phyloP scores from a whole-genome alignment of 2,329 filamentous ascomycete genomes.

The Pestalotiopsis sp. region DNA sequence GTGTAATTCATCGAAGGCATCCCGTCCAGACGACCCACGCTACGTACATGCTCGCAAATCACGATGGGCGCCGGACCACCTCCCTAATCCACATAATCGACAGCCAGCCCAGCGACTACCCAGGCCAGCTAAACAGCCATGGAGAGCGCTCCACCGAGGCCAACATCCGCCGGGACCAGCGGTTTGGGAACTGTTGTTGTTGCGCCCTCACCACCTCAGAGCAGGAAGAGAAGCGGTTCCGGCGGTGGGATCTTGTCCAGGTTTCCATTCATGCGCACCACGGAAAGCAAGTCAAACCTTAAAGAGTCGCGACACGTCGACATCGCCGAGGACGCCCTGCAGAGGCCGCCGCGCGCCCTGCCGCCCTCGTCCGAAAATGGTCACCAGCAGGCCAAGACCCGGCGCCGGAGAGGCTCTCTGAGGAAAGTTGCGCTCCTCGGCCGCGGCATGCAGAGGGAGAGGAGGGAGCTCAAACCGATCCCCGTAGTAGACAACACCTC shows the following conservation, averaged over 20 bases:
- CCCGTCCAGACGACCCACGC: neutral
- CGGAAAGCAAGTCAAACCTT: slow-evolving; percentile 30
- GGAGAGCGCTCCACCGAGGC: slow-evolving; percentile 29
- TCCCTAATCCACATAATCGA: slow-evolving; percentile 15
- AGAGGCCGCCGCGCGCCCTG: slow-evolving; percentile 30
- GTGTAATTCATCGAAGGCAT: neutral
- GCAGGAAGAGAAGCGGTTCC: slow-evolving; percentile 58
- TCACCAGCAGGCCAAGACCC: slow-evolving; percentile 54
- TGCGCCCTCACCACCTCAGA: slow-evolving; percentile 16
- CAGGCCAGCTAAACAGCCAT: slow-evolving; percentile 19
- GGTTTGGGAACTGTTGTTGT: neutral
- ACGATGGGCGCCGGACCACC: slow-evolving; percentile 24
- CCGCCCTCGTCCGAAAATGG: slow-evolving; percentile 37
- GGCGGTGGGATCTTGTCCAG: slow-evolving; percentile 67
- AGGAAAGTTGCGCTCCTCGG: slow-evolving; percentile 85
- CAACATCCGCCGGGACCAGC: slow-evolving; percentile 15
- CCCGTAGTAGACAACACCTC: slow-evolving; percentile 43
- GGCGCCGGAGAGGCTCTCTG: slow-evolving; percentile 80
- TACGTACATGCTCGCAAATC: slow-evolving; percentile 8
- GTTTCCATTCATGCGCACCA: slow-evolving; percentile 66
- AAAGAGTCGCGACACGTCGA: slow-evolving; percentile 28
- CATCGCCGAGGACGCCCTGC: slow-evolving; percentile 23
- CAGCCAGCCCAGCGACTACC: neutral
- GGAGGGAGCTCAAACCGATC: slow-evolving; percentile 52
- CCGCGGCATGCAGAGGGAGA: slow-evolving; percentile 66